Evolutionary conservation across 2,329 filamentous ascomycete species (phyloP).

Genomic region (Penicillium hordei): DNA sequence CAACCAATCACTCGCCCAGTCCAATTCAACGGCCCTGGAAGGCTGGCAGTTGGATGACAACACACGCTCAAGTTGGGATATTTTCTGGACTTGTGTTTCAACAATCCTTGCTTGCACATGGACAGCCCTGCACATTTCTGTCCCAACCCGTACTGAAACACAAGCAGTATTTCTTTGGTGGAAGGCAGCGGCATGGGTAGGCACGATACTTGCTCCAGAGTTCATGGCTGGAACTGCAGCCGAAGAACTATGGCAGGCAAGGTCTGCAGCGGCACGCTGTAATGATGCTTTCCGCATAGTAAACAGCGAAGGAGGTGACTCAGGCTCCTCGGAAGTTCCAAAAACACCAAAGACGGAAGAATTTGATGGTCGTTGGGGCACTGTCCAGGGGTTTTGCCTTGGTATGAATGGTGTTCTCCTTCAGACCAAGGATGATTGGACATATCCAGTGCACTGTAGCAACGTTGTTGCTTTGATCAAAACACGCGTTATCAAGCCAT

Average conservation of each 20-base stretch:
- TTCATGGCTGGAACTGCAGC: neutral
- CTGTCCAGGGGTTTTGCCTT: conserved; percentile 5
- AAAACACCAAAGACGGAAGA: neutral
- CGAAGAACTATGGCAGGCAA: conserved; percentile 1
- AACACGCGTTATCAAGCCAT: conserved; percentile 9
- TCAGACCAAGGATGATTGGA: conserved; percentile 11
- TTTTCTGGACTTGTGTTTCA: conserved; percentile 19
- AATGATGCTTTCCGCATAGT: conserved; percentile 2
- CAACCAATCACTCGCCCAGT: neutral
- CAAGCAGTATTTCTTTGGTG: neutral
- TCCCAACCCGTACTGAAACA: neutral
- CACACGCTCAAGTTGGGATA: conserved; percentile 17
- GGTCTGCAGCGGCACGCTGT: neutral
- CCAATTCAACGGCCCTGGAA: conserved; percentile 9
- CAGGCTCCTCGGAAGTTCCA: neutral
- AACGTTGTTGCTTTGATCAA: conserved; percentile 11
- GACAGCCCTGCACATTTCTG: conserved; percentile 14
- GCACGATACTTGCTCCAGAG: conserved; percentile 10
- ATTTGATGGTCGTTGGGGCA: neutral
- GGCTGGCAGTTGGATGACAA: conserved; percentile 14
- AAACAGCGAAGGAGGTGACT: neutral
- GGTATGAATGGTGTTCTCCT: conserved; percentile 5
- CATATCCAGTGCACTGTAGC: conserved; percentile 3
- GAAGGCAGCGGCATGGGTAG: neutral
- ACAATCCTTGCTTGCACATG: conserved; percentile 22